Percentiles rank a stretch among this genome's conserved stretches.
These are phyloP conservation scores for Monosporascus sp. DNA, from an alignment of 2,329 filamentous ascomycete genomes.

Conservation along the genomic window DNA sequence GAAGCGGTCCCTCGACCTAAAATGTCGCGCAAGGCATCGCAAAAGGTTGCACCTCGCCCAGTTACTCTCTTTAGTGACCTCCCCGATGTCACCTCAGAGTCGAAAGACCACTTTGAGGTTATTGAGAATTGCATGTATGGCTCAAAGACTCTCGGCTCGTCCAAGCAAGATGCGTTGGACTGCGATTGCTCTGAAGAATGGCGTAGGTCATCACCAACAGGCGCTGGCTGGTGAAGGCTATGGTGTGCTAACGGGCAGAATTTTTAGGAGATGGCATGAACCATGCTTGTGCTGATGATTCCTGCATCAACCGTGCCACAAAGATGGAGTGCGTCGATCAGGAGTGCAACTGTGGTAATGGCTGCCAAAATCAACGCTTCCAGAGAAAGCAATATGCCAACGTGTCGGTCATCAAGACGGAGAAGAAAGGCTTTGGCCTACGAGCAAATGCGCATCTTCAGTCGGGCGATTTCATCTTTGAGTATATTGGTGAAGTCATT, in stretches of 20 bases:
- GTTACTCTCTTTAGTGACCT: conserved; percentile 67
- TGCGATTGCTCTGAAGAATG: conserved; percentile 94
- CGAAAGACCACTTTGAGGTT: conserved; percentile 69
- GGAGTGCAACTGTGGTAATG: conserved; percentile 79
- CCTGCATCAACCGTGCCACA: conserved; percentile 96
- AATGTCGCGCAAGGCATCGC: conserved; percentile 65
- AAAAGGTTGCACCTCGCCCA: conserved; percentile 60
- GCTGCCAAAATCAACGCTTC: conserved; percentile 93
- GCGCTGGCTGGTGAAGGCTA: conserved; percentile 8
- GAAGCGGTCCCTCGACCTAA: conserved; percentile 58
- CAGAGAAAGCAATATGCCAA: conserved; percentile 83
- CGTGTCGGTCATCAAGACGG: conserved; percentile 93
- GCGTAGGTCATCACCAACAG: conserved; percentile 58
- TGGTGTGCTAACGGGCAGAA: conserved; percentile 14
- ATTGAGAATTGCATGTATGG: conserved; percentile 86
- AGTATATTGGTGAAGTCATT: conserved; percentile 98
- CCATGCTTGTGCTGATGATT: conserved; percentile 87
- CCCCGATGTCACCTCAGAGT: conserved; percentile 72
- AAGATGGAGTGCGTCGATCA: conserved; percentile 90
- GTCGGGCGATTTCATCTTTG: conserved; percentile 88
- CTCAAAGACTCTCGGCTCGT: conserved; percentile 83
- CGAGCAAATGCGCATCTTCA: conserved; percentile 73
- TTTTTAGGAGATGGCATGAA: conserved; percentile 58
- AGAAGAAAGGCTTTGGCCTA: conserved; percentile 94
- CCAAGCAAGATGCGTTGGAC: conserved; percentile 84